phyloP scores from a whole-genome alignment of 768 basidiomycete genomes.

The Neoboletus magnificus region DNA sequence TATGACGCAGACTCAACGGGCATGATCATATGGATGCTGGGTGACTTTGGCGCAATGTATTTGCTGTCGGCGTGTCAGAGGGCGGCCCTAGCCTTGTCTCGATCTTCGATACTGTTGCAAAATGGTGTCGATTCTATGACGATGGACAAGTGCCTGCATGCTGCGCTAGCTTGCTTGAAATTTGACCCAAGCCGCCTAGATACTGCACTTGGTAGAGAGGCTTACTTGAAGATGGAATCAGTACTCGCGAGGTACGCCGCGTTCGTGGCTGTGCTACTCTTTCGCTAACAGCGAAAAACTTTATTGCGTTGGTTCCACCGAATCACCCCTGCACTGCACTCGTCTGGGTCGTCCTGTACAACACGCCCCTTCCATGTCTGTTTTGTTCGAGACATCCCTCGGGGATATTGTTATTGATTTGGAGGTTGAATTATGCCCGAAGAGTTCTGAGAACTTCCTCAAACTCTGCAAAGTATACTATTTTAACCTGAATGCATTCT shows the following conservation, averaged over 20 bases:
- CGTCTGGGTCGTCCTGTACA: background rate
- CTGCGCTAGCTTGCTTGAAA: background rate
- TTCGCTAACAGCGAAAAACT: too few relatives aligned
- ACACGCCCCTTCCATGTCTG: conserved; percentile 62
- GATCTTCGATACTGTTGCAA: background rate
- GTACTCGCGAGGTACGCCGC: background rate
- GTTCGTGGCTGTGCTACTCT: background rate
- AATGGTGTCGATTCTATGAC: background rate
- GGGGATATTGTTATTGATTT: conserved; percentile 97
- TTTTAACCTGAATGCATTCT: conserved; percentile 96
- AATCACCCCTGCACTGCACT: background rate
- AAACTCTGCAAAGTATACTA: conserved; percentile 98
- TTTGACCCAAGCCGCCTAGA: background rate
- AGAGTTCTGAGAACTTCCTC: conserved; percentile 92
- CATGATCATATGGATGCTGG: background rate
- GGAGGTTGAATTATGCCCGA: conserved; percentile 86
- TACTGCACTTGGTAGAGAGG: background rate
- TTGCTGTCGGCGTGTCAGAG: background rate
- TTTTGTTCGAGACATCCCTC: conserved; percentile 93
- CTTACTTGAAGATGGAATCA: background rate
- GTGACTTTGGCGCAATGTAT: background rate
- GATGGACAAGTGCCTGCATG: background rate
- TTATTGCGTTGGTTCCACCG: too few relatives aligned
- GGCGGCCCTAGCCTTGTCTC: background rate
- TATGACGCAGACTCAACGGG: background rate